Conservation (phyloP, 2,329 filamentous ascomycete species). For the Mycosphaerella sp. region DNA sequence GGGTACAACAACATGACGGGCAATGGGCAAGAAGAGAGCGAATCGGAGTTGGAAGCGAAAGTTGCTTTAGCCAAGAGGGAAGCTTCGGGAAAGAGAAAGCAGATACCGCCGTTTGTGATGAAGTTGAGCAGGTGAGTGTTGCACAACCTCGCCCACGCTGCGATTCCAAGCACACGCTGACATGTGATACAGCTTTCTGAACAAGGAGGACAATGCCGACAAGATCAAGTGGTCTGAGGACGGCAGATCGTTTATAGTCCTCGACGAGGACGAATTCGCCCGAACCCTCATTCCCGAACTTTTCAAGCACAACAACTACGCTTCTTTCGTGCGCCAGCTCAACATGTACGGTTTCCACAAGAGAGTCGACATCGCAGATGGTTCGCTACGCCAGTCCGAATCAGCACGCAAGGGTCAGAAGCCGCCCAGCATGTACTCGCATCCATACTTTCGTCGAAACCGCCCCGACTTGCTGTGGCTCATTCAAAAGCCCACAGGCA, state of each 20-base stretch:
- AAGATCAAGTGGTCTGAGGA: slow-evolving; percentile 96
- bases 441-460: slow-evolving; percentile 90
- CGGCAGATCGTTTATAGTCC: slow-evolving; percentile 90
- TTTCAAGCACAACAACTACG: slow-evolving; percentile 76
- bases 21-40: slow-evolving; percentile 57
- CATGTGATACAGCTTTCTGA: slow-evolving; percentile 66
- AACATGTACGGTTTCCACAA: slow-evolving; percentile 54
- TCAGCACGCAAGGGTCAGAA: slow-evolving; percentile 88
- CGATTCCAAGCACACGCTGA: slow-evolving; percentile 23
- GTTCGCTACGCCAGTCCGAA: slow-evolving; percentile 95
- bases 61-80: slow-evolving; percentile 80
- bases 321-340: slow-evolving; percentile 67
- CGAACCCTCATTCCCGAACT: slow-evolving; percentile 67
- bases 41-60: slow-evolving; percentile 72
- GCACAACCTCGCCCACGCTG: slow-evolving; percentile 11
- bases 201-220: slow-evolving; percentile 78
- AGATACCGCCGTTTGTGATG: slow-evolving; percentile 95
- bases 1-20: slow-evolving; percentile 33
- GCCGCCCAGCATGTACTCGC: slow-evolving; percentile 96
- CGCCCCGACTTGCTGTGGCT: slow-evolving; percentile 91
- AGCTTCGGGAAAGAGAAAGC: slow-evolving; percentile 81
- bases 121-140: slow-evolving; percentile 82
- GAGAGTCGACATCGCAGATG: slow-evolving; percentile 71
- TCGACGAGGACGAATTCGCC: slow-evolving; percentile 88
- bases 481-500: slow-evolving; percentile 88